Conservation (phyloP, 2,329 filamentous ascomycete genomes). For the Teratosphaeriaceae sp. region DNA sequence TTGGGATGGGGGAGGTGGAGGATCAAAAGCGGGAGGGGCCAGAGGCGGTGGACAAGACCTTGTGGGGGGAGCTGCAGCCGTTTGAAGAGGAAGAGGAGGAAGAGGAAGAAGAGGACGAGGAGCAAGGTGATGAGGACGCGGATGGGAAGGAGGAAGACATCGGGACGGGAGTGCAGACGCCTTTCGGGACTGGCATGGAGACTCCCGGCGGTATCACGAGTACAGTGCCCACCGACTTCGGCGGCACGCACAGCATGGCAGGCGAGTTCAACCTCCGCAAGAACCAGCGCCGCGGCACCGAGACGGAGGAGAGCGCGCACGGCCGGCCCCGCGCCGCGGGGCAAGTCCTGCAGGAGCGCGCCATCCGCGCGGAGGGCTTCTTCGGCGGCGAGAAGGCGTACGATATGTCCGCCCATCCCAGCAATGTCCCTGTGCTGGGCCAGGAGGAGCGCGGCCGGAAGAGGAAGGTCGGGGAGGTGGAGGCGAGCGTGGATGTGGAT, state of each 20-base stretch:
- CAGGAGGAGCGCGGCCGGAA: slow-evolving; percentile 76
- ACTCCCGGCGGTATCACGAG: slow-evolving; percentile 77
- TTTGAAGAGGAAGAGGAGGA: slow-evolving; percentile 65
- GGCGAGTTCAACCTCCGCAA: slow-evolving; percentile 92
- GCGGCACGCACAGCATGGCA: slow-evolving; percentile 66
- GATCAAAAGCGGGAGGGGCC: slow-evolving; percentile 48
- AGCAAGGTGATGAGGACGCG: slow-evolving; percentile 62
- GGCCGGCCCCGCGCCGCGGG: slow-evolving; percentile 71
- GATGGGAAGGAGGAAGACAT: slow-evolving; percentile 62
- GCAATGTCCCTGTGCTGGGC: slow-evolving; percentile 67
- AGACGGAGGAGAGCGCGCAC: slow-evolving; percentile 83
- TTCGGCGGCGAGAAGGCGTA: slow-evolving; percentile 94
- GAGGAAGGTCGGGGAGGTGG: slow-evolving; percentile 84
- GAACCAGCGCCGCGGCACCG: slow-evolving; percentile 69
- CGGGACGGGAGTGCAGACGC: slow-evolving; percentile 61
- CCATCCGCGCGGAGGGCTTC: slow-evolving; percentile 82
- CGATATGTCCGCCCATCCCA: slow-evolving; percentile 53
- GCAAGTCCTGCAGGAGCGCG: slow-evolving; percentile 82
- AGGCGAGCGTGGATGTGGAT: slow-evolving; percentile 86
- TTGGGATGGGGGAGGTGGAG: slow-evolving; percentile 57
- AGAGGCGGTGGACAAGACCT: slow-evolving; percentile 75
- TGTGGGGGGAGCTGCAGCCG: slow-evolving; percentile 89
- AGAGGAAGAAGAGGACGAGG: slow-evolving; percentile 52
- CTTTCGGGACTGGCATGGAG: slow-evolving; percentile 55
- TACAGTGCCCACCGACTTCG: slow-evolving; percentile 72